A percentile compares a stretch with the other conserved stretches of the same genome.
Evolutionary conservation across 164 flowering plant genomes (phyloP).

Genomic region (Magnolia sinica): DNA sequence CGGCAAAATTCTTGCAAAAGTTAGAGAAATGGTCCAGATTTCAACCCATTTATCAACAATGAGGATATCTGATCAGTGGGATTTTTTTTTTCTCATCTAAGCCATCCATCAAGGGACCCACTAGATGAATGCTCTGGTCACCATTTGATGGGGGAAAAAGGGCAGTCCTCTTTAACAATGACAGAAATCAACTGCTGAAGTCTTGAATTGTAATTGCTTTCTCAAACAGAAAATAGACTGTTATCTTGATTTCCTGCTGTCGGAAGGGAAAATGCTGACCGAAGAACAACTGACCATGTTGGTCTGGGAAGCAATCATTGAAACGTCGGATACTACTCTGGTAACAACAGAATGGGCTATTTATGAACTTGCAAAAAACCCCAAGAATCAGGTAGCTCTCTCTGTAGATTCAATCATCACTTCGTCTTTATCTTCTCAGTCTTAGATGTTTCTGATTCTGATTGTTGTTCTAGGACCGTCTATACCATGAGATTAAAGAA

Average conservation of each 20-base stretch:
- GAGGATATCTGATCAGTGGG: not conserved
- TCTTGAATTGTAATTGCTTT: not conserved
- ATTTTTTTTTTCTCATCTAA: not conserved
- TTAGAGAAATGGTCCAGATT: too few relatives aligned
- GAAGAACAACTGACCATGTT: slow-evolving; percentile 57
- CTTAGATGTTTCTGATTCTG: not conserved
- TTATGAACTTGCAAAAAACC: slow-evolving; percentile 74
- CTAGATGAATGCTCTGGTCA: not conserved
- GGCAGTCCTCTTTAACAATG: not conserved
- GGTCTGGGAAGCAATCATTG: slow-evolving; percentile 83
- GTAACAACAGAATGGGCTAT: slow-evolving; percentile 93
- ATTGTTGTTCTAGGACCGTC: slow-evolving; percentile 37
- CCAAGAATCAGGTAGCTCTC: slow-evolving; percentile 48
- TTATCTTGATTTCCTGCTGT: slow-evolving; percentile 52
- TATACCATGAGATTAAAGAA: slow-evolving; percentile 46
- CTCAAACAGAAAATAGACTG: slow-evolving; percentile 45
- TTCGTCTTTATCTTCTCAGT: not conserved
- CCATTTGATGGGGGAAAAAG: not conserved
- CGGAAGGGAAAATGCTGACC: slow-evolving; percentile 54
- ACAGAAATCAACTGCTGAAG: not conserved
- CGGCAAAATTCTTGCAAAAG: not conserved
- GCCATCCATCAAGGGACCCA: not conserved
- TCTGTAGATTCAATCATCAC: not conserved
- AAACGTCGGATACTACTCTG: slow-evolving; percentile 75
- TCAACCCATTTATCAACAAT: not conserved